These are phyloP conservation scores for Neonectria punicea DNA, from an alignment of 2,329 filamentous ascomycete species.

Conservation along the genomic window DNA sequence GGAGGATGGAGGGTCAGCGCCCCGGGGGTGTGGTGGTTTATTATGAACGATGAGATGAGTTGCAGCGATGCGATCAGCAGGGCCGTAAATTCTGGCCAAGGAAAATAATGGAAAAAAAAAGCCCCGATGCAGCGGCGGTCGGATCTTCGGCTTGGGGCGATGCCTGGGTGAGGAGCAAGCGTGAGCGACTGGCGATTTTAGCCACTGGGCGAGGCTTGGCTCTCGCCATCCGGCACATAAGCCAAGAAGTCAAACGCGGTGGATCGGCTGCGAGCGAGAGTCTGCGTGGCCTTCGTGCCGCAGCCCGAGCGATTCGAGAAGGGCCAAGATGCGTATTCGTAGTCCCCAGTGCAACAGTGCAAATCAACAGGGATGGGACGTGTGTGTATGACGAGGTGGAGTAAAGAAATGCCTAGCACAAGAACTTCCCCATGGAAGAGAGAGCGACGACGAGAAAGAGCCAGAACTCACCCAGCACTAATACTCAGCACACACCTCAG, in stretches of 20 bases:
- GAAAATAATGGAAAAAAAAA: background rate
- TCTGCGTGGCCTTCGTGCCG: constrained; percentile 19
- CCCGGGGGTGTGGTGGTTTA: constrained; percentile 30
- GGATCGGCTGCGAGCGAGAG: constrained; percentile 1
- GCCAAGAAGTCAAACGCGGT: constrained; percentile 19
- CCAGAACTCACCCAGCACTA: background rate
- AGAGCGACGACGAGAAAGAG: background rate
- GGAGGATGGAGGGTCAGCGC: constrained; percentile 15
- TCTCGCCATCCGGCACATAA: constrained; percentile 20
- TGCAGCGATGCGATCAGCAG: constrained; percentile 30
- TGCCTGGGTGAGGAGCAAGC: constrained; percentile 8
- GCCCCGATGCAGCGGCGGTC: constrained; percentile 16
- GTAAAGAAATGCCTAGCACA: background rate
- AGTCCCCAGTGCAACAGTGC: background rate
- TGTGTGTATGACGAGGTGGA: background rate
- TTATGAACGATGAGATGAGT: constrained; percentile 36
- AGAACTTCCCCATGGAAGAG: background rate
- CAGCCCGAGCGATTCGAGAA: constrained; percentile 15
- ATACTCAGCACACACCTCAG: too few relatives aligned
- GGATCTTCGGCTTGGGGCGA: constrained; percentile 36
- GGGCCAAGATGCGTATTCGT: constrained; percentile 4
- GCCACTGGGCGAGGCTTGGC: constrained; percentile 26
- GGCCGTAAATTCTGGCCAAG: constrained; percentile 16
- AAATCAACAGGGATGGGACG: background rate
- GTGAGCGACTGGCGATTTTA: background rate